Base-by-base conservation (phyloP, 2,329 filamentous ascomycete genomes). In the Aspergillus sojae region DNA sequence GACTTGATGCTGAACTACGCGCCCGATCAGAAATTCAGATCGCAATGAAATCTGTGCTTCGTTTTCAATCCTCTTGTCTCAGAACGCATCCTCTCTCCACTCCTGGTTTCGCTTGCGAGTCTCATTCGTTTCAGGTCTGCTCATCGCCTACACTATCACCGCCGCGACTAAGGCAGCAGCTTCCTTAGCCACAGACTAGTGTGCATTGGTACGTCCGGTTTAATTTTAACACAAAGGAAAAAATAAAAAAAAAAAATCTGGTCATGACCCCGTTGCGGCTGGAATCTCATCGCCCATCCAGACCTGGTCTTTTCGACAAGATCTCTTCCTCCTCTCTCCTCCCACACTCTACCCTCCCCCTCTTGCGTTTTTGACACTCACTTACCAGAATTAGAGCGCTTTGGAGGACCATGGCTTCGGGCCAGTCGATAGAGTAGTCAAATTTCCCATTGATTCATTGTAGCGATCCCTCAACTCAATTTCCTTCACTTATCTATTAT, bases 161-260 rank as follows among this genome's bases (percentile, higher is more conserved):
- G 48, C 59, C 60, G 46, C 60, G 48, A 50, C 53, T 55, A 52
- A 39, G 36, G 54, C 48, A 52, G 28, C 28, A 64, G 61, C 57
- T 61, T 57, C 57, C 60, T 64, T 65, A 67, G 65, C 59, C 60
- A 56, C 57, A 43, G 46, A 52, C 60, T 65, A 64, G 48, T 52
- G 65, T 61, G 61, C 57, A 64, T 66, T 64, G 62, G 61, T 60
- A 60, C 45, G 46, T 65, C 63, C 62, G 64, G 55, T 63, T 68
- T 67, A 66, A 71, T 65, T 59, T 65, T 45, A 65, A 57, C 65
- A 65, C 57, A 60, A 65, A 65, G 57, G 60, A 53, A 54, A 60
- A 58, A 62, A 41, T 46, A 59, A 46, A 62, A 57, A 62, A 62
- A 57, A 63, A 50, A 32, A 57, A 21, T 36, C 39, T 39, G 45